Percentiles rank a stretch among this genome's conserved stretches.
Conservation (phyloP, 1,284 basidiomycete genomes). For the Agroathelia rolfsii region DNA sequence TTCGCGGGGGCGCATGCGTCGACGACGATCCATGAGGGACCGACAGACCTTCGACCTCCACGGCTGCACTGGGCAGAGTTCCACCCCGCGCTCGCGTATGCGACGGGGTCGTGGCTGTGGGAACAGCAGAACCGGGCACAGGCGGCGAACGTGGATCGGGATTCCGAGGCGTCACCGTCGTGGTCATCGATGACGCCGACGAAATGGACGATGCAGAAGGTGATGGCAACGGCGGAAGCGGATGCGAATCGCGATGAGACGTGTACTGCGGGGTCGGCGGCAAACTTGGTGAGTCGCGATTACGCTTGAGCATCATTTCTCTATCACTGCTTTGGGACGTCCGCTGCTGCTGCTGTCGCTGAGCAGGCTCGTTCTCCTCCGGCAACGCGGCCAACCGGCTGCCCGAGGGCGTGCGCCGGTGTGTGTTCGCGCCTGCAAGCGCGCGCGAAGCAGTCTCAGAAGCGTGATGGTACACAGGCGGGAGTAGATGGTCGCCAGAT, state of each 20-base stretch:
- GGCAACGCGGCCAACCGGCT: slow-evolving; percentile 46
- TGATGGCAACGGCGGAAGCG: slow-evolving; percentile 56
- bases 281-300: slow-evolving; percentile 12
- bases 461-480: slow-evolving; percentile 3
- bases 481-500: slow-evolving; percentile 1
- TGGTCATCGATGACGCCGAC: slow-evolving; percentile 26
- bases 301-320: slow-evolving; percentile 11
- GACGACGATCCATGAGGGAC: too few relatives aligned
- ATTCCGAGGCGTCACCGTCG: slow-evolving; percentile 15
- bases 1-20: slow-evolving; percentile 28
- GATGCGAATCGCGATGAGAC: slow-evolving; percentile 45
- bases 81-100: too few relatives aligned
- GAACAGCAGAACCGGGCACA: slow-evolving; percentile 2
- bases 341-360: slow-evolving; percentile 17
- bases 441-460: too few relatives aligned
- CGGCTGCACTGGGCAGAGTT: too few relatives aligned
- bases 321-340: slow-evolving; percentile 19
- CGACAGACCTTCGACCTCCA: too few relatives aligned
- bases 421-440: slow-evolving; percentile 22
- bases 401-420: slow-evolving; percentile 46
- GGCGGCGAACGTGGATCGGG: slow-evolving; percentile 36
- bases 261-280: slow-evolving; percentile 27
- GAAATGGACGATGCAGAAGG: slow-evolving; percentile 27
- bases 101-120: too few relatives aligned
- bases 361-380: slow-evolving; percentile 38